Percentiles rank a stretch among this genome's conserved stretches.
Evolutionary conservation across 2,329 filamentous ascomycete genomes (phyloP).

Genomic region (Aureobasidium sp.): DNA sequence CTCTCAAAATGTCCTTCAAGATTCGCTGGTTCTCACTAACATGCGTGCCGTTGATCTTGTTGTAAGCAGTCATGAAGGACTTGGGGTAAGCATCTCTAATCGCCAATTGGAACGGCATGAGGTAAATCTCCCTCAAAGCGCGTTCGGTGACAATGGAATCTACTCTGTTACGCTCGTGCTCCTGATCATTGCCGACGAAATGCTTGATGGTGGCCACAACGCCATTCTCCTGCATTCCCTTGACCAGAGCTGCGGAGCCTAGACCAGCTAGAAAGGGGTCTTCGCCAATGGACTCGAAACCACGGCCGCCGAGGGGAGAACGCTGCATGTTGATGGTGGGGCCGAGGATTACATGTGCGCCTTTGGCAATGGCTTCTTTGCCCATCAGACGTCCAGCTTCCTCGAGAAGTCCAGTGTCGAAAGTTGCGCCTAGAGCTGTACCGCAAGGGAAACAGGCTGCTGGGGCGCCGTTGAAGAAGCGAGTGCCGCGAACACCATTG

Average conservation of each 20-base stretch:
- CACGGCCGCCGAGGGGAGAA: constrained; percentile 72
- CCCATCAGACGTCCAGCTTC: constrained; percentile 64
- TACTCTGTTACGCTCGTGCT: constrained; percentile 58
- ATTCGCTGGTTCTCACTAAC: constrained; percentile 57
- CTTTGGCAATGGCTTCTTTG: constrained; percentile 63
- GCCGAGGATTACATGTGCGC: constrained; percentile 64
- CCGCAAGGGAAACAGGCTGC: constrained; percentile 74
- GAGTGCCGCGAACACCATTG: constrained; percentile 59
- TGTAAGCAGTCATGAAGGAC: constrained; percentile 66
- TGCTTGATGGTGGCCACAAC: constrained; percentile 74
- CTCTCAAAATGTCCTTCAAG: constrained; percentile 59
- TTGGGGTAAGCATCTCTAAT: constrained; percentile 60
- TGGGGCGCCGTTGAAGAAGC: constrained; percentile 55
- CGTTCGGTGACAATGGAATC: constrained; percentile 58
- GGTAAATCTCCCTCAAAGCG: constrained; percentile 59
- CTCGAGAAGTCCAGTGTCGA: constrained; percentile 63
- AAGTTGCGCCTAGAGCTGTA: constrained; percentile 69
- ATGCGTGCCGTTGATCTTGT: constrained; percentile 65
- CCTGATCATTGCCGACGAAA: constrained; percentile 66
- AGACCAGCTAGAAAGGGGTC: constrained; percentile 71
- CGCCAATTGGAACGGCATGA: constrained; percentile 68
- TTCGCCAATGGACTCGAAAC: constrained; percentile 82
- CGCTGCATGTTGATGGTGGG: constrained; percentile 77
- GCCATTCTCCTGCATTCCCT: constrained; percentile 61
- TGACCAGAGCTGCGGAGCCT: constrained; percentile 53